These are phyloP conservation scores for Oenanthe javanica DNA, from an alignment of 140 eudicot genomes.

Conservation along the genomic window DNA sequence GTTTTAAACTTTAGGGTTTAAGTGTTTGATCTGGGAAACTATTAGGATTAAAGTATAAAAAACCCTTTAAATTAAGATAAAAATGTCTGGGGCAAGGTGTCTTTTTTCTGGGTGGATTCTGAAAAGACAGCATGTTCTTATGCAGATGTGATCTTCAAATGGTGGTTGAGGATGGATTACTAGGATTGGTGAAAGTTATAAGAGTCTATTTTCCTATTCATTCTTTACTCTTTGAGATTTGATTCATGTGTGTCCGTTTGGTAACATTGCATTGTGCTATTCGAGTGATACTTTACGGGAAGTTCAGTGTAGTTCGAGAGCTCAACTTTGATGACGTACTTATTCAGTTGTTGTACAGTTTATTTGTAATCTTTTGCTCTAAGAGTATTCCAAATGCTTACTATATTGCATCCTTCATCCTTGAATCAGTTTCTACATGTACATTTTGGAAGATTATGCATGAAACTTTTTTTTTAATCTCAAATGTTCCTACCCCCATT, in stretches of 20 bases:
- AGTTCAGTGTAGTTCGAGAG: background rate
- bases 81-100: background rate
- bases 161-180: too few species aligned
- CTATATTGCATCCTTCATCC: background rate
- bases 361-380: background rate
- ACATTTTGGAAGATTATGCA: background rate
- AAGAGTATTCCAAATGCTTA: background rate
- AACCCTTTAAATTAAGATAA: background rate
- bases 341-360: background rate
- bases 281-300: background rate
- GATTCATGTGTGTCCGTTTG: background rate
- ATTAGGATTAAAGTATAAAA: too few species aligned
- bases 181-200: background rate
- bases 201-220: background rate
- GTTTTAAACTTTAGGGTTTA: too few species aligned
- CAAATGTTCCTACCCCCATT: background rate
- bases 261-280: background rate
- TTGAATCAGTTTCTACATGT: background rate
- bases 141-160: background rate
- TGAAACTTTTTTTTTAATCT: background rate
- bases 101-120: background rate
- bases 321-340: background rate
- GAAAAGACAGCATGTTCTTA: background rate
- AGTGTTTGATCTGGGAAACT: too few species aligned
- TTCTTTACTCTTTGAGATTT: background rate